Evolutionary conservation across 257 asterid species (phyloP).

Genomic region (Parsonsia alboflavescens): DNA sequence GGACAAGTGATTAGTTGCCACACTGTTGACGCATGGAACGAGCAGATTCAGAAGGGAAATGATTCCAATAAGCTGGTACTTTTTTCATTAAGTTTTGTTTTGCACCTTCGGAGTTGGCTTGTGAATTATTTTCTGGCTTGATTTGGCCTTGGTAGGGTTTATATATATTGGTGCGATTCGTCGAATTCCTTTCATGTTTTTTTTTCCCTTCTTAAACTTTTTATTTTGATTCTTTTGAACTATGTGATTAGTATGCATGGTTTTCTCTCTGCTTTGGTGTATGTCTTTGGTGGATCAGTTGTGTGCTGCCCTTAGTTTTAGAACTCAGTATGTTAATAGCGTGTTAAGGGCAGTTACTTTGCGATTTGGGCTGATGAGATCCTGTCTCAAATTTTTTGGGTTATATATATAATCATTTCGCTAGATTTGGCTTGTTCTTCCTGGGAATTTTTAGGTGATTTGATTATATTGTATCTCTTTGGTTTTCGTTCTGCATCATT

Average conservation of each 20-base stretch:
- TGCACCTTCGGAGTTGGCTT: background rate
- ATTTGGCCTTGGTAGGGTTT: background rate
- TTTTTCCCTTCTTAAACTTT: background rate
- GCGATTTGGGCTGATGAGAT: background rate
- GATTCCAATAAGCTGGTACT: conserved; percentile 53
- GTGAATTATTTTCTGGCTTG: background rate
- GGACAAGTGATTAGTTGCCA: conserved; percentile 83
- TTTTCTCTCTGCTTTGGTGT: background rate
- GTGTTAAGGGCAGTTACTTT: background rate
- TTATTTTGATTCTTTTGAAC: background rate
- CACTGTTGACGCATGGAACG: conserved; percentile 57
- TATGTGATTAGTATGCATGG: background rate
- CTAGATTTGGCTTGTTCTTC: background rate
- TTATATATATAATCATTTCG: background rate
- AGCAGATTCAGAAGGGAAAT: conserved; percentile 65
- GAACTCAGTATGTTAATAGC: background rate
- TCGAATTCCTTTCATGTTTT: background rate
- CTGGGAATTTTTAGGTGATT: background rate
- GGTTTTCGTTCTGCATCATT: background rate
- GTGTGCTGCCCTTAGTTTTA: background rate
- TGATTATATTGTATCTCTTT: background rate
- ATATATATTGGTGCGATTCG: background rate
- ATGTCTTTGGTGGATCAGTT: background rate
- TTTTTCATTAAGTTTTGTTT: background rate
- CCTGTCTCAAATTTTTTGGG: background rate